Evolutionary conservation across 2,329 filamentous ascomycete species (phyloP).

Genomic region (Botrytis elliptica): DNA sequence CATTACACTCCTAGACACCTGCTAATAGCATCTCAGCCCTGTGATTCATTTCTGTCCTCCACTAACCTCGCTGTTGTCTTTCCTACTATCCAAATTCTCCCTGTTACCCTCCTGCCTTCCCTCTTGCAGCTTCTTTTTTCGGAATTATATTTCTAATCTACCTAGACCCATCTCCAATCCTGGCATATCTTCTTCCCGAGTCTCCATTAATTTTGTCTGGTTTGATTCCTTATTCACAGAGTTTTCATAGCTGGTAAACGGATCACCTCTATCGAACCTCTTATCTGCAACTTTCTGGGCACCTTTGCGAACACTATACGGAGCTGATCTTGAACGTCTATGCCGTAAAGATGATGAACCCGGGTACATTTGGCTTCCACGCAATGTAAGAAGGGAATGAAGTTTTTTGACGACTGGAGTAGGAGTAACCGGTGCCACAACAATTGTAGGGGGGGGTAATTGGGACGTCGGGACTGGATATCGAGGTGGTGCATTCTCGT

Average conservation of each 20-base stretch:
- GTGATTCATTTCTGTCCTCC: not conserved
- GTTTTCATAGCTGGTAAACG: not conserved
- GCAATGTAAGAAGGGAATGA: too few species aligned
- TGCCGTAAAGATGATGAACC: too few species aligned
- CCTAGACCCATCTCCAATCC: not conserved
- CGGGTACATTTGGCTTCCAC: too few species aligned
- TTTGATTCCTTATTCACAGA: fast-evolving
- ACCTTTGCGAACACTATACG: too few species aligned
- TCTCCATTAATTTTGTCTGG: too few species aligned
- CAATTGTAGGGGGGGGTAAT: not conserved
- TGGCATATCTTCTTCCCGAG: not conserved
- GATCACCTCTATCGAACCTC: not conserved
- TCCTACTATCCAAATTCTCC: not conserved
- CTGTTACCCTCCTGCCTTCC: not conserved
- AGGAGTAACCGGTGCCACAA: not conserved
- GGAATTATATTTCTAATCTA: not conserved
- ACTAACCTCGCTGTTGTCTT: not conserved
- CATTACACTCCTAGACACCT: not conserved
- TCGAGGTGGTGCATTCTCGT: not conserved
- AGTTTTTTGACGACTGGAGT: too few species aligned
- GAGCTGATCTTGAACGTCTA: too few species aligned
- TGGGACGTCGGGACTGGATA: too few species aligned
- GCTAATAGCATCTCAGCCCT: too few species aligned
- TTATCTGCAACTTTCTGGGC: fast-evolving
- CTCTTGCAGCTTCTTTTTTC: not conserved